Evolutionary conservation across 2,329 filamentous ascomycete genomes (phyloP).

Genomic region (Botryosphaeria dothidea): DNA sequence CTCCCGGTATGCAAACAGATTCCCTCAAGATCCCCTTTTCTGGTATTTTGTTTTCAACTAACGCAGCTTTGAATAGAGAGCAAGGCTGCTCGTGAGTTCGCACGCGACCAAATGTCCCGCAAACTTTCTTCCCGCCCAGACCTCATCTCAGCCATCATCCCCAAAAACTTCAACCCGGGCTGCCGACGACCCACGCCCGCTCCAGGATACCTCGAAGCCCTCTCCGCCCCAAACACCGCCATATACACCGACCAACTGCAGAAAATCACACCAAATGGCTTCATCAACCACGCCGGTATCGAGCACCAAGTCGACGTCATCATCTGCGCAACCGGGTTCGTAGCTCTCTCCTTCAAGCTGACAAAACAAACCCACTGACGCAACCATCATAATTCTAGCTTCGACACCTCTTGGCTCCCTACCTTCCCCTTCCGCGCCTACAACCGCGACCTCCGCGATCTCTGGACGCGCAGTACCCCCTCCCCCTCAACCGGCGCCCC

Average conservation of each 20-base stretch:
- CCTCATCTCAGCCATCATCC: slow-evolving; percentile 42
- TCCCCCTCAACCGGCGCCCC: slow-evolving; percentile 29
- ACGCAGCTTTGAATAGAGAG: slow-evolving; percentile 31
- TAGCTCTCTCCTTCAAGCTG: too few species aligned
- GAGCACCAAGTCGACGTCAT: slow-evolving; percentile 45
- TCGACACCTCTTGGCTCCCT: slow-evolving; percentile 45
- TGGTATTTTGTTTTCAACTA: too few species aligned
- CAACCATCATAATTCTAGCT: too few species aligned
- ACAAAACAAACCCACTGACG: too few species aligned
- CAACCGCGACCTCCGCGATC: slow-evolving; percentile 40
- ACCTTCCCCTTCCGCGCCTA: slow-evolving; percentile 41
- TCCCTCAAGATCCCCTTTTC: slow-evolving; percentile 19
- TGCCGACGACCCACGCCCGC: slow-evolving; percentile 50
- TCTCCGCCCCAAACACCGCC: slow-evolving; percentile 52
- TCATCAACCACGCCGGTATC: slow-evolving; percentile 44
- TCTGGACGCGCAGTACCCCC: slow-evolving; percentile 42
- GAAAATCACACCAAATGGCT: slow-evolving; percentile 47
- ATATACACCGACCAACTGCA: slow-evolving; percentile 51
- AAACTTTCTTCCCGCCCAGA: slow-evolving; percentile 43
- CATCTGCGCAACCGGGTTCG: slow-evolving; percentile 49
- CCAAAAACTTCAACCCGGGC: slow-evolving; percentile 40
- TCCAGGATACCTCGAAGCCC: slow-evolving; percentile 53
- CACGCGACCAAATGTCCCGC: slow-evolving; percentile 55
- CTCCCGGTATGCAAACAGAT: slow-evolving; percentile 18
- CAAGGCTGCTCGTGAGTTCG: slow-evolving; percentile 34